Evolutionary conservation across 345 rosid genomes (phyloP).

Genomic region (Rhodamnia argentea): DNA sequence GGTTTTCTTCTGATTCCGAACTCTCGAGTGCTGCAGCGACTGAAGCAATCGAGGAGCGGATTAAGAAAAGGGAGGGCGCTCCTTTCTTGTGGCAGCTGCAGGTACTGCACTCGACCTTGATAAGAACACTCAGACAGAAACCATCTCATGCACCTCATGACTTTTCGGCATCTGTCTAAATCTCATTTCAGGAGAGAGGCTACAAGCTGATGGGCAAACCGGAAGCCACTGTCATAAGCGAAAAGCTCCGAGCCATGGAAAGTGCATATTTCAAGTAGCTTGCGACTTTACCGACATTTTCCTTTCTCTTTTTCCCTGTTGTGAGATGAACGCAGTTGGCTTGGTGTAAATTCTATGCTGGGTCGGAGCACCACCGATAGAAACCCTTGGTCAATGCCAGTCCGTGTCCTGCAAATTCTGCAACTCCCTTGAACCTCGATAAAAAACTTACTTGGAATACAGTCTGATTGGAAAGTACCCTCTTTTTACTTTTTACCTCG

Average conservation of each 20-base stretch:
- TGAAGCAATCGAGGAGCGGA: constrained; percentile 42
- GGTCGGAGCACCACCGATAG: not conserved
- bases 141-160: not conserved
- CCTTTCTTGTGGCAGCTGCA: constrained; percentile 80
- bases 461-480: not conserved
- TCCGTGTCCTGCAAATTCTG: too few relatives aligned
- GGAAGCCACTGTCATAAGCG: constrained; percentile 31
- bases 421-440: too few relatives aligned
- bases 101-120: constrained; percentile 19
- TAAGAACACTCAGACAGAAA: not conserved
- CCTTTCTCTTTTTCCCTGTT: not conserved
- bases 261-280: constrained; percentile 36
- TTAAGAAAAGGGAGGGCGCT: constrained; percentile 53
- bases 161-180: not conserved
- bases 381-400: too few relatives aligned
- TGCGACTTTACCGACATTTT: not conserved
- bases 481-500: not conserved
- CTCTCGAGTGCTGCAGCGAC: constrained; percentile 25
- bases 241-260: constrained; percentile 53
- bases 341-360: not conserved
- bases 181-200: constrained; percentile 51
- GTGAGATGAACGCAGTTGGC: not conserved
- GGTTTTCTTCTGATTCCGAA: not conserved
- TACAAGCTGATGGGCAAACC: constrained; percentile 32
- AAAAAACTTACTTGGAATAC: not conserved